Conservation (phyloP, 1,139 yeast genomes). For the Kodamaea arcana region DNA sequence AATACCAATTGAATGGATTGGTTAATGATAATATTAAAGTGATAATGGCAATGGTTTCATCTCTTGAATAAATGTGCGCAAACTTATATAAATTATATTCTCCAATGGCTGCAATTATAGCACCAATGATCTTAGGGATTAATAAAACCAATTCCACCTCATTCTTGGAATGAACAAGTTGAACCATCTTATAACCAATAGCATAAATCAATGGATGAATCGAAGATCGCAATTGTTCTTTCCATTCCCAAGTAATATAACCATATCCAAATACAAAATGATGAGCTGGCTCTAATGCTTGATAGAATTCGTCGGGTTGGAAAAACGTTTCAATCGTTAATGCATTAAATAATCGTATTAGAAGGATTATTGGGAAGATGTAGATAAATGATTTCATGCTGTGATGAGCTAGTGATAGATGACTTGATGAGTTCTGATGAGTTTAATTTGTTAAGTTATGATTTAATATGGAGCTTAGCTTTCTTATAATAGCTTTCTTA, state of each 20-base stretch:
- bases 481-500: too few species aligned
- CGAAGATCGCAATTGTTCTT: constrained; percentile 65
- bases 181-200: constrained; percentile 27
- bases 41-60: constrained; percentile 37
- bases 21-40: constrained; percentile 52
- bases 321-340: constrained; percentile 67
- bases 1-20: constrained; percentile 82
- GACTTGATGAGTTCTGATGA: too few species aligned
- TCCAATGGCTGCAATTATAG: constrained; percentile 64
- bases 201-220: constrained; percentile 75
- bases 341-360: constrained; percentile 56
- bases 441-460: too few species aligned
- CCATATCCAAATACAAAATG: constrained; percentile 72
- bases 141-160: constrained; percentile 11
- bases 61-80: constrained; percentile 33
- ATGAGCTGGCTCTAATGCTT: constrained; percentile 91
- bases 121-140: constrained; percentile 68
- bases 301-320: constrained; percentile 97
- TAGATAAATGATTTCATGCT: too few species aligned
- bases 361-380: constrained; percentile 6
- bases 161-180: constrained; percentile 4
- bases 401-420: too few species aligned
- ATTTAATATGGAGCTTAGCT: too few species aligned
- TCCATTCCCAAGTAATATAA: constrained; percentile 94
- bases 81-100: constrained; percentile 60